A percentile compares a stretch with the other conserved stretches of the same genome.
Evolutionary conservation across 2,329 filamentous ascomycete species (phyloP).

Genomic region (Pseudogymnoascus sp.): DNA sequence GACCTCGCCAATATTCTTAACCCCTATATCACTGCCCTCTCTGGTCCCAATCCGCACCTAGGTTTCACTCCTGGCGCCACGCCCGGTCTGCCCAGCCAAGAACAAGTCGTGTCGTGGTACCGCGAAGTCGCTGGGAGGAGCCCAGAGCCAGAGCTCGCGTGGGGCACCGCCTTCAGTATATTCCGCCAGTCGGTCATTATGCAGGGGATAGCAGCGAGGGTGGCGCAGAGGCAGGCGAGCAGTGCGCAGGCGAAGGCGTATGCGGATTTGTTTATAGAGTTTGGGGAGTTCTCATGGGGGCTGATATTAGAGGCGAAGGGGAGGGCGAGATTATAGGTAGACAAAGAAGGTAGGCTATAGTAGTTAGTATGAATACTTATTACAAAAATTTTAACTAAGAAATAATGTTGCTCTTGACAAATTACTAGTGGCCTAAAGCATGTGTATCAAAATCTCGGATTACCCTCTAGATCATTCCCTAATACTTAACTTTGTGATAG

Average conservation of each 20-base stretch:
- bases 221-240: conserved; percentile 74
- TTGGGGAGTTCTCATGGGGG: too few species aligned
- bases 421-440: too few species aligned
- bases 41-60: conserved; percentile 24
- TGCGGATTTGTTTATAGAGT: conserved; percentile 29
- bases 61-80: conserved; percentile 37
- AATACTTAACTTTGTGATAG: too few species aligned
- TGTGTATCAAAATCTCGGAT: too few species aligned
- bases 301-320: too few species aligned
- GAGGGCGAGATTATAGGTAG: too few species aligned
- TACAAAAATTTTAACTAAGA: too few species aligned
- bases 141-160: conserved; percentile 50
- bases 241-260: conserved; percentile 68
- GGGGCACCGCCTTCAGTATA: conserved; percentile 53
- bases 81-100: conserved; percentile 41
- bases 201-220: conserved; percentile 86
- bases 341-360: too few species aligned
- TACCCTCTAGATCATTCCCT: too few species aligned
- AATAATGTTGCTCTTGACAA: too few species aligned
- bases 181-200: conserved; percentile 54
- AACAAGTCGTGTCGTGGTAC: conserved; percentile 58
- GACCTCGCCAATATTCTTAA: conserved; percentile 77
- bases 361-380: too few species aligned
- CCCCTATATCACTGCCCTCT: conserved; percentile 32
- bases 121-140: conserved; percentile 61